Percentiles rank a stretch among this genome's conserved stretches.
phyloP scores from a whole-genome alignment of 768 basidiomycete species.

The Cyathus striatus region DNA sequence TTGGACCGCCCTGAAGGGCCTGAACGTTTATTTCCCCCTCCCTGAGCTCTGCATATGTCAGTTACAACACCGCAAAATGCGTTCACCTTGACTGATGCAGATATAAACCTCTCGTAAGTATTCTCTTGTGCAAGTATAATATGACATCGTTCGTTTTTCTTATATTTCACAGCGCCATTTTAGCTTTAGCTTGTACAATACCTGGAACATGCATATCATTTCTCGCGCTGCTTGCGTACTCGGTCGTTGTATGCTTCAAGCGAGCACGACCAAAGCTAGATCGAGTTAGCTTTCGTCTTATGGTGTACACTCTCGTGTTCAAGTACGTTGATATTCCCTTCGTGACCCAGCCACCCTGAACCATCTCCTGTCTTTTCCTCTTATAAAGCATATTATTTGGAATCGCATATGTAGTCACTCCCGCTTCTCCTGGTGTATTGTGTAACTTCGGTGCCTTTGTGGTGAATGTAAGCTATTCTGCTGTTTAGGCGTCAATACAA shows the following conservation, averaged over 20 bases:
- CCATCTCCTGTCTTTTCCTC: background rate
- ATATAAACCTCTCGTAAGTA: too few relatives aligned
- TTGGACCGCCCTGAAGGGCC: too few relatives aligned
- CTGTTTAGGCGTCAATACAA: background rate
- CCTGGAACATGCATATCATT: constrained; percentile 10
- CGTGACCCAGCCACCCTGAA: background rate
- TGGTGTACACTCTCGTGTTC: constrained; percentile 11
- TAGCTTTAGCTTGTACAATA: constrained; percentile 7
- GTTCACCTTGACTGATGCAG: too few relatives aligned
- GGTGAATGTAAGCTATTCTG: constrained; percentile 14
- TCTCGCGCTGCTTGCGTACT: constrained; percentile 10
- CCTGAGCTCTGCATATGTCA: too few relatives aligned
- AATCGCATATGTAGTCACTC: constrained; percentile 11
- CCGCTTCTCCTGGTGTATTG: constrained; percentile 3
- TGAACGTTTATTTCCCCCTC: too few relatives aligned
- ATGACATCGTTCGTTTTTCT: too few relatives aligned
- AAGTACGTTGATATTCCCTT: too few relatives aligned
- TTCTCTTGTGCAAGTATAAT: too few relatives aligned
- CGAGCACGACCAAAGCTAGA: constrained; percentile 9
- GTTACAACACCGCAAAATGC: too few relatives aligned
- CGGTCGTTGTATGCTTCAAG: constrained; percentile 4
- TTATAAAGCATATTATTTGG: constrained; percentile 15
- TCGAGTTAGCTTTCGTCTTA: constrained; percentile 17
- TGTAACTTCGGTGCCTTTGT: constrained; percentile 15
- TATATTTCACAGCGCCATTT: too few relatives aligned